These are phyloP conservation scores for Euphrasia confusa DNA, from an alignment of 257 asterid genomes.

Conservation along the genomic window DNA sequence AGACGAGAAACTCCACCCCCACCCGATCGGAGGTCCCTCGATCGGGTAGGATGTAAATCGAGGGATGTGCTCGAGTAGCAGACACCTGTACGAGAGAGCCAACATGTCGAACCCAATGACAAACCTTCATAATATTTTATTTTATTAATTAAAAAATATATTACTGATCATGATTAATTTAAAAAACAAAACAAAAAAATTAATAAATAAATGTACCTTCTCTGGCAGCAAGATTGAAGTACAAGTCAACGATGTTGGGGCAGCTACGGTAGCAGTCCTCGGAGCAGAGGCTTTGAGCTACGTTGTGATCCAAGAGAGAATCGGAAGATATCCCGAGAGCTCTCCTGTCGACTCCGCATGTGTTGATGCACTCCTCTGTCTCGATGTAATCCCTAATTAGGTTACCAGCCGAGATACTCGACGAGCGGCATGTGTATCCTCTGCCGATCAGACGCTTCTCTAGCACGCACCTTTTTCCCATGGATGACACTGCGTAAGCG, in stretches of 20 bases:
- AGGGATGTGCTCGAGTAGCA: too few relatives aligned
- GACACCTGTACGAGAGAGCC: too few relatives aligned
- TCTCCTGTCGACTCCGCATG: constrained; percentile 62
- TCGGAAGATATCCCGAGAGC: constrained; percentile 84
- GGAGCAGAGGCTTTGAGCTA: constrained; percentile 60
- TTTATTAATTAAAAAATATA: too few relatives aligned
- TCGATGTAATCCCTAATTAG: constrained; percentile 52
- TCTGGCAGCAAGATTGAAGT: constrained; percentile 80
- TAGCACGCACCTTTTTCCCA: constrained; percentile 67
- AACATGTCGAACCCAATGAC: too few relatives aligned
- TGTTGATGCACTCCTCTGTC: constrained; percentile 49
- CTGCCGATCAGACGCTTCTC: constrained; percentile 49
- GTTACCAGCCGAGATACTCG: constrained; percentile 54
- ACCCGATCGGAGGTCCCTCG: too few relatives aligned
- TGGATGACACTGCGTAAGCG: constrained; percentile 50
- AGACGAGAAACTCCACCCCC: too few relatives aligned
- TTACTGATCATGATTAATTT: too few relatives aligned
- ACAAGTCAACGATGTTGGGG: constrained; percentile 69
- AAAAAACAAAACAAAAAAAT: too few relatives aligned
- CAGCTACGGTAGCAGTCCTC: constrained; percentile 49
- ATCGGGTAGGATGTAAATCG: too few relatives aligned
- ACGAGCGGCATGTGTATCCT: constrained; percentile 46
- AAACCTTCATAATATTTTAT: too few relatives aligned
- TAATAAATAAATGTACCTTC: too few relatives aligned
- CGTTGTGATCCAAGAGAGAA: constrained; percentile 48